These are phyloP conservation scores for Prunus kanzakura DNA, from an alignment of 306 rosid species.

Conservation along the genomic window DNA sequence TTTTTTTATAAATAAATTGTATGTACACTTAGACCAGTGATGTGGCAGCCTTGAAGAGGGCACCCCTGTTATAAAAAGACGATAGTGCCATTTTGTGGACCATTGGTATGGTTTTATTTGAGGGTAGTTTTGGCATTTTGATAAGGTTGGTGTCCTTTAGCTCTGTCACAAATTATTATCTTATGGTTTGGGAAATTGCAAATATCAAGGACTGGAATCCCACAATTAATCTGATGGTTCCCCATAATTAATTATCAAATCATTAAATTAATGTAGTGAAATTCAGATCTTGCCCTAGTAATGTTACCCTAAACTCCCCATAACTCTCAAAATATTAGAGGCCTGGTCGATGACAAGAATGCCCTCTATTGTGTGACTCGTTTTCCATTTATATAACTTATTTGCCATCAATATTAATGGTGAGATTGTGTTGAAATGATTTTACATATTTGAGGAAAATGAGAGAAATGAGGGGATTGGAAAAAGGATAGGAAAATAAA, in stretches of 20 bases:
- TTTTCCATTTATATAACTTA: no score
- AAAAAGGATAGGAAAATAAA: not conserved
- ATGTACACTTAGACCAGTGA: constrained; percentile 11
- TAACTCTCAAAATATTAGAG: not conserved
- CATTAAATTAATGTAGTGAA: not conserved
- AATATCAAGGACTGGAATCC: constrained; percentile 23
- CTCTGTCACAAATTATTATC: constrained; percentile 4
- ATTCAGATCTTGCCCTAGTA: not conserved
- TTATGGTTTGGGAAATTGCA: constrained; percentile 8
- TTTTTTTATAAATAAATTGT: not conserved
- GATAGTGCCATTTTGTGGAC: not conserved
- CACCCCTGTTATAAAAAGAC: constrained; percentile 5
- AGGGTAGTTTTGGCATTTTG: constrained; percentile 1
- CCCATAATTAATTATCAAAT: not conserved
- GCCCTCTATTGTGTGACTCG: not conserved
- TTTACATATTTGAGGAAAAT: not conserved
- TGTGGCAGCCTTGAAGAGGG: constrained; percentile 17
- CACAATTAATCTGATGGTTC: not conserved
- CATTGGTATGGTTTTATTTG: not conserved
- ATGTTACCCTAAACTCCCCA: not conserved
- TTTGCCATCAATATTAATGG: not conserved
- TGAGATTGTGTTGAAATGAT: not conserved
- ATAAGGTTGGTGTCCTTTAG: not conserved
- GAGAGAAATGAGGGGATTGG: no score
- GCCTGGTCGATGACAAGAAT: not conserved